Evolutionary conservation across 2,329 filamentous ascomycete genomes (phyloP).

Genomic region (Didymella keratinophila): DNA sequence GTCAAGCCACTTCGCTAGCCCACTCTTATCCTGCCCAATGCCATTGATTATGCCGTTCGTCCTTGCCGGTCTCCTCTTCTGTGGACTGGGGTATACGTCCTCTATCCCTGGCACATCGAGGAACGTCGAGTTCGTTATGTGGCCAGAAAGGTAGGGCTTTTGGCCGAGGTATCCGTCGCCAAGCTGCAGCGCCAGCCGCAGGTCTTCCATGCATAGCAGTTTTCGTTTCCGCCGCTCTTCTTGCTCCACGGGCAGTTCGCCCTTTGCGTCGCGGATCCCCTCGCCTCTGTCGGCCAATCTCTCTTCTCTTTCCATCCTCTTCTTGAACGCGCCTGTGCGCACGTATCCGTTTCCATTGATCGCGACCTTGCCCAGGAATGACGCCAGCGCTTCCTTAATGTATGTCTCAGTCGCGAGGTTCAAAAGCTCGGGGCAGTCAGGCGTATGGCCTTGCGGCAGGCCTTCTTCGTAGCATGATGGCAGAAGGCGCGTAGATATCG

Average conservation of each 20-base stretch:
- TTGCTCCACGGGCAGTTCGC: slow-evolving; percentile 80
- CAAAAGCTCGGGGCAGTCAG: slow-evolving; percentile 66
- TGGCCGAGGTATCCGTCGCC: slow-evolving; percentile 78
- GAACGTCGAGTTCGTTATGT: slow-evolving; percentile 71
- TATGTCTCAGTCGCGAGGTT: slow-evolving; percentile 69
- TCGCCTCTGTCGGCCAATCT: slow-evolving; percentile 76
- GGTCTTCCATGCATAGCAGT: slow-evolving; percentile 77
- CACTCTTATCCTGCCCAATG: slow-evolving; percentile 31
- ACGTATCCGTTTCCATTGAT: slow-evolving; percentile 66
- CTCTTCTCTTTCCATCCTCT: slow-evolving; percentile 79
- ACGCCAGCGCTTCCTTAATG: slow-evolving; percentile 67
- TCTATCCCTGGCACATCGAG: slow-evolving; percentile 61
- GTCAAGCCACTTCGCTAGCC: slow-evolving; percentile 18
- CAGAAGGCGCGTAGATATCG: slow-evolving; percentile 66
- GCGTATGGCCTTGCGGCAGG: slow-evolving; percentile 61
- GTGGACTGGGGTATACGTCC: slow-evolving; percentile 21
- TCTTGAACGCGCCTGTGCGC: slow-evolving; percentile 79
- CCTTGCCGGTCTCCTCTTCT: slow-evolving; percentile 7
- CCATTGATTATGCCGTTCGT: slow-evolving; percentile 22
- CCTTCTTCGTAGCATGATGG: slow-evolving; percentile 73
- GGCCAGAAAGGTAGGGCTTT: slow-evolving; percentile 77
- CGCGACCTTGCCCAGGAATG: slow-evolving; percentile 62
- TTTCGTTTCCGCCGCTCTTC: slow-evolving; percentile 76
- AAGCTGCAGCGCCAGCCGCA: slow-evolving; percentile 77
- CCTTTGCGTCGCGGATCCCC: slow-evolving; percentile 75